Percentiles rank a stretch among this genome's conserved stretches.
These are phyloP conservation scores for Citrullus amarus DNA, from an alignment of 306 rosid genomes.

Conservation along the genomic window DNA sequence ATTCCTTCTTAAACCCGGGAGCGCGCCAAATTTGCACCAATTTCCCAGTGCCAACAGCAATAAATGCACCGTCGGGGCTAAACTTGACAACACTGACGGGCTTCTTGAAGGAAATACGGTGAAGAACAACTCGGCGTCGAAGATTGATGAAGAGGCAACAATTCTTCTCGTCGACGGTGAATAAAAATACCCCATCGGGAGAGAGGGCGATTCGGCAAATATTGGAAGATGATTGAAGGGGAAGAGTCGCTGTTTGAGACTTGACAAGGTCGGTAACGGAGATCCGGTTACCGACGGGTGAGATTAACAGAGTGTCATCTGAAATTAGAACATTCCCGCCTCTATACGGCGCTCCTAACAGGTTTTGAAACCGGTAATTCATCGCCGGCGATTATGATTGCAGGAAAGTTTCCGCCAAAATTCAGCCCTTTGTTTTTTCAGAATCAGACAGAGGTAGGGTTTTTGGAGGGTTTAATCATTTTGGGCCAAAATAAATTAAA, in stretches of 20 bases:
- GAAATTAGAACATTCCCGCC: slow-evolving; percentile 69
- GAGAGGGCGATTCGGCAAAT: slow-evolving; percentile 67
- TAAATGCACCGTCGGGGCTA: slow-evolving; percentile 45
- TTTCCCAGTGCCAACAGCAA: slow-evolving; percentile 75
- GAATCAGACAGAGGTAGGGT: no score
- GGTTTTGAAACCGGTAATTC: slow-evolving; percentile 86
- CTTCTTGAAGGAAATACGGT: slow-evolving; percentile 67
- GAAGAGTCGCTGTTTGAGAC: slow-evolving; percentile 58
- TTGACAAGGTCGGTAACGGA: slow-evolving; percentile 71
- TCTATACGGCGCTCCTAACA: slow-evolving; percentile 89
- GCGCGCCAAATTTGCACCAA: slow-evolving; percentile 80
- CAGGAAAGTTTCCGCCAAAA: not conserved
- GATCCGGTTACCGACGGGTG: slow-evolving; percentile 84
- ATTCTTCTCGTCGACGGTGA: slow-evolving; percentile 56
- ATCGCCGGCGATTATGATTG: slow-evolving; percentile 16
- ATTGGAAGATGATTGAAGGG: slow-evolving; percentile 68
- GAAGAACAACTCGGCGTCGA: slow-evolving; percentile 76
- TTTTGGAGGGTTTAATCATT: no score
- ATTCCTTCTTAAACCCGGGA: slow-evolving; percentile 56
- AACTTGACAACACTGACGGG: slow-evolving; percentile 42
- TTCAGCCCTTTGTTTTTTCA: no score
- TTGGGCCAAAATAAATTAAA: no score
- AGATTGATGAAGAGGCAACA: slow-evolving; percentile 81
- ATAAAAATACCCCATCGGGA: slow-evolving; percentile 61
- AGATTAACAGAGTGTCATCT: slow-evolving; percentile 48